These are phyloP conservation scores for Coniochaeta pulveracea DNA, from an alignment of 2,329 filamentous ascomycete species.

Conservation along the genomic window DNA sequence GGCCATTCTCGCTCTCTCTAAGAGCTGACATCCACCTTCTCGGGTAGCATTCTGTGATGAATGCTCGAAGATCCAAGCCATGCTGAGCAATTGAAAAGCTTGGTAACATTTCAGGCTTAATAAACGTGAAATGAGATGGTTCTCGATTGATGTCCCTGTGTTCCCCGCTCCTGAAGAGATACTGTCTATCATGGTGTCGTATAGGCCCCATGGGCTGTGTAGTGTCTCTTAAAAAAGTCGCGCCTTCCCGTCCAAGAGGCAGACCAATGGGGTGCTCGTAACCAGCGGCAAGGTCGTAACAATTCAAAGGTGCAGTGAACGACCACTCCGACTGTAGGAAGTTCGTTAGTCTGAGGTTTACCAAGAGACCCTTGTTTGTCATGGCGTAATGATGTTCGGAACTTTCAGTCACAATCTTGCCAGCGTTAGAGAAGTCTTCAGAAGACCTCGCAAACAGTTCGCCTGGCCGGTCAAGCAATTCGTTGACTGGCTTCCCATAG, in stretches of 20 bases:
- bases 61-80: not conserved
- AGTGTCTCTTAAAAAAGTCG: no score
- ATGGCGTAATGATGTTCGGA: conserved; percentile 1
- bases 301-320: not conserved
- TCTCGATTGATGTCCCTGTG: no score
- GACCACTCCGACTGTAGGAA: not conserved
- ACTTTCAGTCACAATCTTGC: no score
- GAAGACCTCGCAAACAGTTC: not conserved
- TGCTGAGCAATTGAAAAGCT: not conserved
- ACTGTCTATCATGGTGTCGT: no score
- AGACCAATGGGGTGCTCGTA: no score
- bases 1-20: not conserved
- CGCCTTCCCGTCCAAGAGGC: no score
- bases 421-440: not conserved
- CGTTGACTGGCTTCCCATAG: not conserved
- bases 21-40: not conserved
- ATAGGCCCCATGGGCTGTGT: no score
- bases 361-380: conserved; percentile 1
- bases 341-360: not conserved
- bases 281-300: no score
- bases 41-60: not conserved
- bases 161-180: no score
- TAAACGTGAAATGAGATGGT: no score
- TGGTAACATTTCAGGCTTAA: no score
- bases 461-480: no score